Evolutionary conservation across 352 stramenopile genomes (phyloP), one percentile per base, ranked within the genome.

Genomic region (Globisporangium ultimum): DNA sequence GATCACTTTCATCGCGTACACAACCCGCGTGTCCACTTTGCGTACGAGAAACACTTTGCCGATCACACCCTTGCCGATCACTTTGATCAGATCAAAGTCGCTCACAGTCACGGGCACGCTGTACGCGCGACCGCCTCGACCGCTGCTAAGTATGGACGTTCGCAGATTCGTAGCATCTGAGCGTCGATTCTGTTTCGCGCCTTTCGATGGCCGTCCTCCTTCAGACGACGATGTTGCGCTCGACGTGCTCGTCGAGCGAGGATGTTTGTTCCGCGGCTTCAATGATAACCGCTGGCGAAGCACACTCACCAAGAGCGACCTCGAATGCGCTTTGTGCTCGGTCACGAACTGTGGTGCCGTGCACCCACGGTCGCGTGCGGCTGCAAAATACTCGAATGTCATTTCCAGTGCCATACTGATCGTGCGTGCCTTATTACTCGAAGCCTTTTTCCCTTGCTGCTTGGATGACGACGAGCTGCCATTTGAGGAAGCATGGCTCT

Each of bases 1-100:
- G 40, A 99, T 97, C 40, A 99, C 90, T 72, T 99, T 99, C 96
- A 99, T 99, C 7, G 97, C 97, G 60, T 95, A 97, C 21, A 99
- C 85, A 21, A 93, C 75, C 43, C 87, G 71, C 17, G 94, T 98
- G 55, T 95, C 84, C 61, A 91, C 81, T 49, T 95, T 91, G 48
- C 82, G 76, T 34, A 95, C 88, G 11, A 96, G 69, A 47, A 96
- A 86, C 9, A 97, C 90, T 66, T 96, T 97, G 53, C 91, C 91
- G 60, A 97, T 96, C 61, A 64, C 84, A 32, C 85, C 85, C 48
- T 89, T 87, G 38, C 85, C 85, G 48, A 95, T 91, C 15, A 93
- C 81, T 43, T 88, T 85, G 58, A 95, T 89, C 64, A 92, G 58
- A 24, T 92, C 80, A 60, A 95, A 93, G 60, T 95, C 85, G 40